phyloP scores from a whole-genome alignment of 352 stramenopile genomes.

The Phytopythium montanum region DNA sequence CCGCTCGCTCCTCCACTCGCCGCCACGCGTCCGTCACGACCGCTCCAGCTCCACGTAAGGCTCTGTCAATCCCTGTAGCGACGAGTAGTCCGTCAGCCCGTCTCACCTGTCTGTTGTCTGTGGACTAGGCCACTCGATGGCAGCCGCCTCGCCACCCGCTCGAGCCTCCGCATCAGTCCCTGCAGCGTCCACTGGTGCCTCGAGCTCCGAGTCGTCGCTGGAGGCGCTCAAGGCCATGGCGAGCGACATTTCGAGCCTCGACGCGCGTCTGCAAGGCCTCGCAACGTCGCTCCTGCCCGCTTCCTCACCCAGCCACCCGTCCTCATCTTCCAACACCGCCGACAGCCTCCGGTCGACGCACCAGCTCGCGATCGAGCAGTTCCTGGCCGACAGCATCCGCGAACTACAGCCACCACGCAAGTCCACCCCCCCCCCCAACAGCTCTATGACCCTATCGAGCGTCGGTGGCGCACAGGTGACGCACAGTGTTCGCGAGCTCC shows the following conservation, averaged over 20 bases:
- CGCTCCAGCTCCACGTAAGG: neutral
- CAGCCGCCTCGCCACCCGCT: slow-evolving; percentile 1
- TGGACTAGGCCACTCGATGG: neutral
- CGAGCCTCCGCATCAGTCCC: neutral
- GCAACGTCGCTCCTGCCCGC: slow-evolving; percentile 5
- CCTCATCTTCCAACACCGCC: neutral
- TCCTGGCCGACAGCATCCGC: slow-evolving; percentile 42
- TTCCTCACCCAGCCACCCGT: neutral
- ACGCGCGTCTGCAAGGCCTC: slow-evolving; percentile 22
- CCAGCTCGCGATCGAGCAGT: slow-evolving; percentile 43
- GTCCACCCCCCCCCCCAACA: neutral
- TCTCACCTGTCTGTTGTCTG: neutral
- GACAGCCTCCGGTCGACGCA: slow-evolving; percentile 16
- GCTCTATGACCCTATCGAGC: neutral
- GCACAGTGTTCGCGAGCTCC: slow-evolving; percentile 53
- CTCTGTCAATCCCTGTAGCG: no score
- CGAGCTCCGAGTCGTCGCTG: slow-evolving; percentile 4
- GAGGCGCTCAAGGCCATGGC: slow-evolving; percentile 24
- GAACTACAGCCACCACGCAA: slow-evolving; percentile 24
- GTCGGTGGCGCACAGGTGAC: slow-evolving; percentile 41
- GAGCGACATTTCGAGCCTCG: slow-evolving; percentile 20
- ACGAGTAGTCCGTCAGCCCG: no score
- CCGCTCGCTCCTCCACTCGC: neutral
- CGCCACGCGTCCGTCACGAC: neutral
- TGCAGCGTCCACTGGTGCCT: neutral